Conservation (phyloP, 768 basidiomycete genomes). For the Vararia minispora region DNA sequence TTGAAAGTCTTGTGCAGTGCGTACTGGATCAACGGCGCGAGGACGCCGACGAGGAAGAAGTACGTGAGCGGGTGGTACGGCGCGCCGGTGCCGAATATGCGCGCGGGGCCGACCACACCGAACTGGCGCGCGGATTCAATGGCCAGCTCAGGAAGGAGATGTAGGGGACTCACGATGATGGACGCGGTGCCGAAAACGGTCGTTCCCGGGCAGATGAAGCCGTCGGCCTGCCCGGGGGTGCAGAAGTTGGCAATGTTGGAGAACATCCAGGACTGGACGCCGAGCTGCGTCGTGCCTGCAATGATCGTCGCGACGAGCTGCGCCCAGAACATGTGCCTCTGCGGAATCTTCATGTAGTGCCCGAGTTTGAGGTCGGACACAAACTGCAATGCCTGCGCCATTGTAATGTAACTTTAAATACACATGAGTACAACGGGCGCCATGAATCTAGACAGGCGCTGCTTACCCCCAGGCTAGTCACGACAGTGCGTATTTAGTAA, state of each 20-base stretch:
- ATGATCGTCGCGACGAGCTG: slow-evolving; percentile 59
- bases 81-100: slow-evolving; percentile 58
- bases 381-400: slow-evolving; percentile 58
- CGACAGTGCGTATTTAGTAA: no score
- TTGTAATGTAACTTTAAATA: slow-evolving; percentile 67
- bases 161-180: slow-evolving; percentile 29
- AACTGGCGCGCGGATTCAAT: no score
- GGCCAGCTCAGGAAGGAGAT: not conserved
- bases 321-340: slow-evolving; percentile 55
- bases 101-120: slow-evolving; percentile 67
- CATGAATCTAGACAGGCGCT: no score
- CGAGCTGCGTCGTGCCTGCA: slow-evolving; percentile 61
- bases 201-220: slow-evolving; percentile 44
- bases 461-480: no score
- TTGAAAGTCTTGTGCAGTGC: not conserved
- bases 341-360: slow-evolving; percentile 56
- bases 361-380: slow-evolving; percentile 72
- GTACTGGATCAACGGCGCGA: slow-evolving; percentile 46
- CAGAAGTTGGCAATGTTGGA: slow-evolving; percentile 58
- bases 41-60: slow-evolving; percentile 73
- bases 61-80: slow-evolving; percentile 29
- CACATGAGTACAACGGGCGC: no score
- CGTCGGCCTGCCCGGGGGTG: slow-evolving; percentile 35
- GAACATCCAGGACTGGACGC: slow-evolving; percentile 72
- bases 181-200: slow-evolving; percentile 71